These are phyloP conservation scores for Ganoderma boninense DNA, from an alignment of 1,284 basidiomycete species.

Conservation along the genomic window DNA sequence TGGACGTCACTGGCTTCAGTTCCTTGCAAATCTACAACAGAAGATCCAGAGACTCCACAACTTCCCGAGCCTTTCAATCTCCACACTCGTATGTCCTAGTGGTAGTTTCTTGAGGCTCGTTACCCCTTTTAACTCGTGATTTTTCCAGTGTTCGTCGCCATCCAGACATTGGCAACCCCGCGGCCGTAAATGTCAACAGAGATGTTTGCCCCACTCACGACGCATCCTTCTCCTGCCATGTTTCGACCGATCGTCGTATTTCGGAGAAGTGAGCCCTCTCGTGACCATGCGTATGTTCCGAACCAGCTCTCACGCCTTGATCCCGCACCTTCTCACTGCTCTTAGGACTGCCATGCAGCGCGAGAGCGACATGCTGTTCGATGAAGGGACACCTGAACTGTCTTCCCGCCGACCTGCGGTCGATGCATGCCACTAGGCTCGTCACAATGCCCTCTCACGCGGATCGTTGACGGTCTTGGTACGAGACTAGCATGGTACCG, in stretches of 20 bases:
- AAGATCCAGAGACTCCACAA: neutral
- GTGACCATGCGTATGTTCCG: constrained; percentile 4
- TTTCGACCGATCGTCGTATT: neutral
- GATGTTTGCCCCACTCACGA: neutral
- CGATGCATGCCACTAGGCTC: neutral
- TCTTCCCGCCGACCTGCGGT: constrained; percentile 17
- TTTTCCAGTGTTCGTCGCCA: neutral
- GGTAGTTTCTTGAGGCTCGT: too few relatives aligned
- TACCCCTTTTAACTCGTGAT: neutral
- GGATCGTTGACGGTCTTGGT: too few relatives aligned
- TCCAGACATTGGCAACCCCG: neutral
- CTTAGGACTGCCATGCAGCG: neutral
- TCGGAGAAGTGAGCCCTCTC: neutral
- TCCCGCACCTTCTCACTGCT: neutral
- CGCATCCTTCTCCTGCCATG: neutral
- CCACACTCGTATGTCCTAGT: too few relatives aligned
- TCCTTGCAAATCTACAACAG: neutral
- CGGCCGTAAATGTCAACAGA: neutral
- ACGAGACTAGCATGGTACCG: neutral
- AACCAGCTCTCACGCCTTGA: neutral
- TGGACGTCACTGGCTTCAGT: neutral
- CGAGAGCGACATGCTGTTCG: neutral
- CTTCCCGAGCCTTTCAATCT: neutral
- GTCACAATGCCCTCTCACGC: too few relatives aligned
- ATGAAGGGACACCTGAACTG: constrained; percentile 21